Conservation (phyloP, 306 rosid species). For the Gillenia trifoliata region DNA sequence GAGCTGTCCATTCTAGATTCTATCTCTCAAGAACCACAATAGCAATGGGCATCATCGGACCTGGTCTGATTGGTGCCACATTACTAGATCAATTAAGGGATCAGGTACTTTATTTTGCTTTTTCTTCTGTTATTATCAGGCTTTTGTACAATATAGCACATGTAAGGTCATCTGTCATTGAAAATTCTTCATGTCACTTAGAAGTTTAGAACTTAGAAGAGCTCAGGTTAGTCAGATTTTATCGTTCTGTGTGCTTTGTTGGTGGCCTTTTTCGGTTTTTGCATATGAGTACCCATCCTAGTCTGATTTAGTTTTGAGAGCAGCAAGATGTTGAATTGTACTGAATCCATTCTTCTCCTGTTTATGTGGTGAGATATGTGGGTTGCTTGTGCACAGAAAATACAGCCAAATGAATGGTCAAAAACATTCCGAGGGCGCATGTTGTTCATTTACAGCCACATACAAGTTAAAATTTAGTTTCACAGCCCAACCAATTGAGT, state of each 20-base stretch:
- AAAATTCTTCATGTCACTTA: neutral
- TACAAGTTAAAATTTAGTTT: neutral
- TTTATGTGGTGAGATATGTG: neutral
- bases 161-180: neutral
- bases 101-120: slow-evolving; percentile 56
- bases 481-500: neutral
- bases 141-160: slow-evolving; percentile 5
- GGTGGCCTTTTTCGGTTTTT: neutral
- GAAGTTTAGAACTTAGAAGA: no score
- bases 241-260: neutral
- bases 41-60: slow-evolving; percentile 95
- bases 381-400: neutral
- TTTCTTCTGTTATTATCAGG: slow-evolving; percentile 1
- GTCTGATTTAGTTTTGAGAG: neutral
- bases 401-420: neutral
- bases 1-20: slow-evolving; percentile 97
- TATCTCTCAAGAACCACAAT: slow-evolving; percentile 91
- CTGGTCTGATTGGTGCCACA: slow-evolving; percentile 93
- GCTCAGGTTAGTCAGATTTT: neutral
- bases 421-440: neutral
- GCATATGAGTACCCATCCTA: no score
- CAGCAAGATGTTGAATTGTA: neutral
- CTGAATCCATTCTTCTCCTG: neutral
- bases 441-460: neutral
- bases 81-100: slow-evolving; percentile 93